Percentiles rank a stretch among this genome's conserved stretches.
These are phyloP conservation scores for Debaryomycetaceae sp. DNA, from an alignment of 1,139 yeast species.

Conservation along the genomic window DNA sequence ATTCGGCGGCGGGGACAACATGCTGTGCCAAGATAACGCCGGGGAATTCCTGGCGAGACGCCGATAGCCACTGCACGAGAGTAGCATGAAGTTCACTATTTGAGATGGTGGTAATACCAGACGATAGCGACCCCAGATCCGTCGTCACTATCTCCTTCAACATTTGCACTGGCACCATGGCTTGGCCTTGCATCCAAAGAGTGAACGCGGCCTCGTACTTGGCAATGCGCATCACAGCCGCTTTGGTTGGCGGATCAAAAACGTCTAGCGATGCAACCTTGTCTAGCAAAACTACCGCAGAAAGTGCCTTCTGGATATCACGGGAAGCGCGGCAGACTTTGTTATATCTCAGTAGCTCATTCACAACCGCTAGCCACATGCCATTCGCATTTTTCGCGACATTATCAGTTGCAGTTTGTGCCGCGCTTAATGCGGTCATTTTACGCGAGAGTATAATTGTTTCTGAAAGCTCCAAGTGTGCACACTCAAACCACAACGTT, in stretches of 20 bases:
- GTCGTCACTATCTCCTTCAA: constrained; percentile 14
- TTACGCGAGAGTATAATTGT: constrained; percentile 31
- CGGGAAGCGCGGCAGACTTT: constrained; percentile 21
- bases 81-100: constrained; percentile 36
- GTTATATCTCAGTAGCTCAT: constrained; percentile 34
- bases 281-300: constrained; percentile 37
- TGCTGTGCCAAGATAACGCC: constrained; percentile 44
- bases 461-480: constrained; percentile 28
- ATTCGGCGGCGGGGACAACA: constrained; percentile 32
- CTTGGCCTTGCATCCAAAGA: constrained; percentile 49
- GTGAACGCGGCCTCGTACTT: constrained; percentile 43
- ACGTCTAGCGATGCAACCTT: constrained; percentile 17
- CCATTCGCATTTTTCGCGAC: not conserved
- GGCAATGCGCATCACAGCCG: constrained; percentile 17
- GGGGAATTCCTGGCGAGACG: constrained; percentile 59
- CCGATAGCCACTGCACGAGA: constrained; percentile 64
- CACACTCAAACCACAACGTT: constrained; percentile 33
- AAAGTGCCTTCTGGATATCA: constrained; percentile 38
- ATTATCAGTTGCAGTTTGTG: constrained; percentile 14
- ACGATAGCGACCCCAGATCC: not conserved
- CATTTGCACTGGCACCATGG: constrained; percentile 42
- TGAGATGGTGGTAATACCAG: too few relatives aligned
- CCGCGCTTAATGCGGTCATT: too few relatives aligned
- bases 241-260: constrained; percentile 2
- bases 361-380: constrained; percentile 15